Evolutionary conservation across 208 protist species (phyloP).

Genomic region (Leishmania tropica): DNA sequence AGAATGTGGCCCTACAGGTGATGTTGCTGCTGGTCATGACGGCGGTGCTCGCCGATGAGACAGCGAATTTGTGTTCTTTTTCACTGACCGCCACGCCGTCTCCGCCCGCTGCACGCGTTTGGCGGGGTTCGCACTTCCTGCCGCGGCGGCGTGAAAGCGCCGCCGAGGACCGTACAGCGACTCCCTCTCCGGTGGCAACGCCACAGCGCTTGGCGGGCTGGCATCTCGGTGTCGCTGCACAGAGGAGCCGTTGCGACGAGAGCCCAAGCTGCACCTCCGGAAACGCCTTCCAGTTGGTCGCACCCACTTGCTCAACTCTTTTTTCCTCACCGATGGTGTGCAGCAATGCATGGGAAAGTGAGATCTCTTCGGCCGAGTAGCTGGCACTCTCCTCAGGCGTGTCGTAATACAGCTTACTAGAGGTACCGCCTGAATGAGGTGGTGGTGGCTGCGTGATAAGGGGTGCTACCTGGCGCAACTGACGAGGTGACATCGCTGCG

Average conservation of each 20-base stretch:
- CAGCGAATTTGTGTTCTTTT: no score
- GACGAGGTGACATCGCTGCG: no score
- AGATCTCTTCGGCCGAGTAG: no score
- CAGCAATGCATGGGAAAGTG: no score
- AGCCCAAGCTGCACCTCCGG: background rate
- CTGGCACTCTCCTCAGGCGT: no score
- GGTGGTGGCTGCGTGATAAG: no score
- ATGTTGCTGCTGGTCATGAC: background rate
- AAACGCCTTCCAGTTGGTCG: background rate
- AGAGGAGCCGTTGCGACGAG: background rate
- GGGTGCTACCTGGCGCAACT: no score
- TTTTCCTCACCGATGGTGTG: no score
- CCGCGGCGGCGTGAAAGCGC: background rate
- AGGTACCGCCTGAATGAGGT: no score
- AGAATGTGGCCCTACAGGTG: no score
- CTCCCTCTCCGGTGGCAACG: background rate
- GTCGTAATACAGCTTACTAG: no score
- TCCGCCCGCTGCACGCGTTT: background rate
- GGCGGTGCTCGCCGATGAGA: no score
- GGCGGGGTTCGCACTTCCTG: background rate
- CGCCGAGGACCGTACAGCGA: background rate
- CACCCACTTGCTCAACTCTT: background rate
- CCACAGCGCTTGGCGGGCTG: background rate
- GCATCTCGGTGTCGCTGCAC: background rate
- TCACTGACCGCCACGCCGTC: background rate